Base-by-base conservation (phyloP, 1,139 yeast species). In the Diutina ranongensis region DNA sequence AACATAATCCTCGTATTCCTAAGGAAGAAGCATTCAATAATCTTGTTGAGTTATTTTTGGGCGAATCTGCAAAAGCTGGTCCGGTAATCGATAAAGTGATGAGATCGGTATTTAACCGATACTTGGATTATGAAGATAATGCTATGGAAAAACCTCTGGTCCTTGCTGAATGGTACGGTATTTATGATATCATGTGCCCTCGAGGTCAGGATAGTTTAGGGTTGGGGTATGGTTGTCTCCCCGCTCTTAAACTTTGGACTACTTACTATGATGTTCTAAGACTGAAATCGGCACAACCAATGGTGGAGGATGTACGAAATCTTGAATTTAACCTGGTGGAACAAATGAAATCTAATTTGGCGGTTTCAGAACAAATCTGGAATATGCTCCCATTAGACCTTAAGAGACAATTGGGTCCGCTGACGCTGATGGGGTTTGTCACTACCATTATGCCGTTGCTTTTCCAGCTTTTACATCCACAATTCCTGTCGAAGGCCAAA, bases 121-220 rank as follows among this genome's bases (percentile, higher is more conserved):
- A 81, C 57, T 59, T 71, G 49, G 76, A 71, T 53, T 76, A 73
- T 52, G 80, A 82, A 45, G 95, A 86, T 55, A 81, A 76, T 50
- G 68, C 80, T 40, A 62, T 87, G 33, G 53, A 55, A 1, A 83
- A 82, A 51, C 87, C 95, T 0, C 63, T 76, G 13, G 66, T 63
- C 40, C 63, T 87, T 13, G 76, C 86, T 42, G 95, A 87, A 50
- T 89, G 96, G 96, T 58, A 85, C 27, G 72, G 65, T 51, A 83
- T 82, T 57, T 75, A 78, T 52, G 97, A 88, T 55, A 49, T 61
- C 25, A 50, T 64, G 64, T 52, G 71, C 72, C 47, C 46, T 46
- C 41, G 49, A 50, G 35, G 46, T 50, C 38, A 22, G 51, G 51
- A 25, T 10, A 38, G 21, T 3, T 18, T 20, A 4, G 42, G 32